Percentiles rank a stretch among this genome's conserved stretches.
These are phyloP conservation scores for Boletus vermiculosoides DNA, from an alignment of 768 basidiomycete species.

Conservation along the genomic window DNA sequence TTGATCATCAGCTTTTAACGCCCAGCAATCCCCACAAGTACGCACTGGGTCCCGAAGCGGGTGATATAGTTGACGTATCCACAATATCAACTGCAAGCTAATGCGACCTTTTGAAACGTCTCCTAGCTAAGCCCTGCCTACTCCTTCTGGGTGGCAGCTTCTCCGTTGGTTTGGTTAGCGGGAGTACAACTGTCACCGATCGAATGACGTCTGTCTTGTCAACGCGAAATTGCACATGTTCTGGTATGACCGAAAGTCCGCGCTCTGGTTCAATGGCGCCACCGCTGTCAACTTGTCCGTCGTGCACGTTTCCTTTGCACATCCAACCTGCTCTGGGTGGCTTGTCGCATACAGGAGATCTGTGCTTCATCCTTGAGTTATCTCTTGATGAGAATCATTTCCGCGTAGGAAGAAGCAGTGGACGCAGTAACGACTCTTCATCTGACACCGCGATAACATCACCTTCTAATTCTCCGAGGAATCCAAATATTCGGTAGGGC, in stretches of 20 bases:
- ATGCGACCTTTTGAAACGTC: not conserved
- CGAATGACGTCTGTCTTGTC: constrained; percentile 10
- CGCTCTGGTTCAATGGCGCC: not conserved
- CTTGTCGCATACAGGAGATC: not conserved
- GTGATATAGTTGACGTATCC: not conserved
- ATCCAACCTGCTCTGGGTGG: constrained; percentile 2
- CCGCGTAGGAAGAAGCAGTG: constrained; percentile 7
- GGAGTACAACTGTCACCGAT: constrained; percentile 4
- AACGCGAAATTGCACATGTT: not conserved
- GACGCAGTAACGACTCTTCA: not conserved
- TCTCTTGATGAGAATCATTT: not conserved
- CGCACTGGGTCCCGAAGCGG: not conserved
- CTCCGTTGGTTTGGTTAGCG: not conserved
- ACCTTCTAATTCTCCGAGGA: constrained; percentile 20
- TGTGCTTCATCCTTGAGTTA: not conserved
- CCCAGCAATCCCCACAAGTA: not conserved
- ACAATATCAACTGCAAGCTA: not conserved
- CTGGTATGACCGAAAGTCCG: not conserved
- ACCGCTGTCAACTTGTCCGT: not conserved
- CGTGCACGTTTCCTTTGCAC: not conserved
- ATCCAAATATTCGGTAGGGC: not conserved
- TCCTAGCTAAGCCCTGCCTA: not conserved
- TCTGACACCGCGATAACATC: constrained; percentile 15
- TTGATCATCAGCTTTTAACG: not conserved
- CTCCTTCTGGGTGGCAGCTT: constrained; percentile 4